These are phyloP conservation scores for Termitomyces sp. DNA, from an alignment of 768 basidiomycete species.

Conservation along the genomic window DNA sequence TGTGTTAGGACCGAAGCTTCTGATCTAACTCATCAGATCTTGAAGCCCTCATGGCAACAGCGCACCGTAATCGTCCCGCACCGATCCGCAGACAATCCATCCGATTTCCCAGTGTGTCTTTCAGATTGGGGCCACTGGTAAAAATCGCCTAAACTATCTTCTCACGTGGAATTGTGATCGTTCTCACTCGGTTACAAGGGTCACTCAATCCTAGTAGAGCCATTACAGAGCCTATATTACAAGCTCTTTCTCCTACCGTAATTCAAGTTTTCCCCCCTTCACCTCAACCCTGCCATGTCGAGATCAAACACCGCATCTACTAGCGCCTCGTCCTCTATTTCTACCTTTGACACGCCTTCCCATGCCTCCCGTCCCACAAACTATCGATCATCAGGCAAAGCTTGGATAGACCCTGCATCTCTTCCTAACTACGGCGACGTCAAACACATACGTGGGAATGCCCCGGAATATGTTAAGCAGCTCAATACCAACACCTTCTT, in stretches of 20 bases:
- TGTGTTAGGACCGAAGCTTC: conserved; percentile 11
- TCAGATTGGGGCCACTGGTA: conserved; percentile 17
- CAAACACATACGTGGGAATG: conserved; percentile 57
- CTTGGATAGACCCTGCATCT: conserved; percentile 62
- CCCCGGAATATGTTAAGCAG: conserved; percentile 56
- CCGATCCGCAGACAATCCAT: conserved; percentile 36
- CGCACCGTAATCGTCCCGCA: conserved; percentile 19
- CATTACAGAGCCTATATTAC: conserved; percentile 19
- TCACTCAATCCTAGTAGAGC: conserved; percentile 20
- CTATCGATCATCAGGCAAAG: conserved; percentile 24
- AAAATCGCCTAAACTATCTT: conserved; percentile 18
- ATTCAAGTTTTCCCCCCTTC: conserved; percentile 7
- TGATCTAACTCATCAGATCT: conserved; percentile 18
- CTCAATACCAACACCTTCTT: conserved; percentile 63
- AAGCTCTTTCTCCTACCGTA: conserved; percentile 2
- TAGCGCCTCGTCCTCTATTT: conserved; percentile 18
- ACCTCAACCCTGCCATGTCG: conserved; percentile 21
- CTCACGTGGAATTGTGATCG: conserved; percentile 15
- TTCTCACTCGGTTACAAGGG: conserved; percentile 18
- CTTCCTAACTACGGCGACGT: conserved; percentile 56
- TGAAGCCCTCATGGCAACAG: conserved; percentile 25
- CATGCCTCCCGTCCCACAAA: conserved; percentile 16
- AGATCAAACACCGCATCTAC: conserved; percentile 23
- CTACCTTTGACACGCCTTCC: conserved; percentile 19
- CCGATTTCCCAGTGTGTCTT: conserved; percentile 18